Conservation (phyloP, 345 rosid species). For the Lepidium africanum region DNA sequence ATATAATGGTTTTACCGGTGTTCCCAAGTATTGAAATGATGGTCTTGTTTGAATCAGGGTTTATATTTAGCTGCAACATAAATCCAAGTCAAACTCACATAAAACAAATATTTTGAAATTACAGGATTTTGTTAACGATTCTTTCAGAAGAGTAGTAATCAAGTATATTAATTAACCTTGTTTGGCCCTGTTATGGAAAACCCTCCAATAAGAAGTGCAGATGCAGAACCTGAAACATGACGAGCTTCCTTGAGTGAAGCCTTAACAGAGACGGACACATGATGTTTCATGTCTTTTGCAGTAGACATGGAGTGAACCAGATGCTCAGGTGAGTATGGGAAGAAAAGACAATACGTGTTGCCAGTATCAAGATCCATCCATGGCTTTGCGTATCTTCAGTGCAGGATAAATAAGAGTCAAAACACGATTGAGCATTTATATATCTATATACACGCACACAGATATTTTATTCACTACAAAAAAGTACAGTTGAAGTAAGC, state of each 20-base stretch:
- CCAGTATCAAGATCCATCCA: slow-evolving; percentile 55
- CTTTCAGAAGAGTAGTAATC: background rate
- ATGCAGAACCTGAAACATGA: slow-evolving; percentile 65
- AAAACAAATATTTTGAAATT: background rate
- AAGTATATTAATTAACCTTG: slow-evolving; percentile 42
- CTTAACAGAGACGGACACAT: slow-evolving; percentile 48
- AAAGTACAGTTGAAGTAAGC: background rate
- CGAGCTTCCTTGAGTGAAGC: slow-evolving; percentile 50
- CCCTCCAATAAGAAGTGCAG: slow-evolving; percentile 84
- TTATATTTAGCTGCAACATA: slow-evolving; percentile 53
- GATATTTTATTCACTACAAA: background rate
- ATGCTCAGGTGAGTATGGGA: slow-evolving; percentile 87
- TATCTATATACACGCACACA: background rate
- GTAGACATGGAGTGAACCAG: slow-evolving; percentile 50
- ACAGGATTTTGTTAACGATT: background rate
- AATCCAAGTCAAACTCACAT: slow-evolving; percentile 9
- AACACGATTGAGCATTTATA: background rate
- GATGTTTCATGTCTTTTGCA: slow-evolving; percentile 47
- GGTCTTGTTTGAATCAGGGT: slow-evolving; percentile 55
- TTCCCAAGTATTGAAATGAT: slow-evolving; percentile 61
- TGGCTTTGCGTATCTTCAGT: slow-evolving; percentile 74
- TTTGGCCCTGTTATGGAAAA: slow-evolving; percentile 61
- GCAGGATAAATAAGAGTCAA: slow-evolving; percentile 6
- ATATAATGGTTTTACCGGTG: slow-evolving; percentile 44
- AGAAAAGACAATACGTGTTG: slow-evolving; percentile 62